A percentile compares a stretch with the other conserved stretches of the same genome.
Evolutionary conservation across 352 stramenopile genomes (phyloP).

Genomic region (Phytophthora sansomeana): DNA sequence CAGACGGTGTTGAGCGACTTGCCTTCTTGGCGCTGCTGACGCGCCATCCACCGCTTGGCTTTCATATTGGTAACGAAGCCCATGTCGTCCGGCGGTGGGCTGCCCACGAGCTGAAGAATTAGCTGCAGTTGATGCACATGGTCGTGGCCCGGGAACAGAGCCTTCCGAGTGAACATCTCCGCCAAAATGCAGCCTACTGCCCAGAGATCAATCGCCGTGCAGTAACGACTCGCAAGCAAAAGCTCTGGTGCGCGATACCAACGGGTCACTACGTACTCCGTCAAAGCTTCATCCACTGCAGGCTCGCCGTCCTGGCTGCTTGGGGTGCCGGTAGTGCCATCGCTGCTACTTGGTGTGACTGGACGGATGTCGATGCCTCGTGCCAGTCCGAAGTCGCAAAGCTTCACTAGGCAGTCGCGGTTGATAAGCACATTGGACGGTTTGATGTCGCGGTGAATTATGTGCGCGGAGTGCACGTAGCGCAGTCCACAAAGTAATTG

Average conservation of each 20-base stretch:
- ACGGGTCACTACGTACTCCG: conserved; percentile 94
- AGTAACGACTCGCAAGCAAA: conserved; percentile 95
- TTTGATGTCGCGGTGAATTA: conserved; percentile 95
- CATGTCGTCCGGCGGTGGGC: conserved; percentile 65
- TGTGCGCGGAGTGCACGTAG: conserved; percentile 89
- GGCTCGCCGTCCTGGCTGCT: conserved; percentile 47
- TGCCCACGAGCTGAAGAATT: conserved; percentile 80
- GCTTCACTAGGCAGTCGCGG: conserved; percentile 88
- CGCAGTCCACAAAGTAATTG: conserved; percentile 81
- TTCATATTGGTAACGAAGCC: conserved; percentile 88
- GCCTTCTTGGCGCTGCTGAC: conserved; percentile 67
- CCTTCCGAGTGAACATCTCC: conserved; percentile 95
- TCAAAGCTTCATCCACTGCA: conserved; percentile 65
- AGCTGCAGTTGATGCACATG: conserved; percentile 92
- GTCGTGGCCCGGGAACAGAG: conserved; percentile 84
- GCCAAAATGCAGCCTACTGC: conserved; percentile 98
- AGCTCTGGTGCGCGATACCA: conserved; percentile 96
- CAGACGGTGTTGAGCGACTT: conserved; percentile 63
- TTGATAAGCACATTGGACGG: conserved; percentile 97
- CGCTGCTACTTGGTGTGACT: conserved; percentile 31
- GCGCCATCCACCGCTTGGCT: conserved; percentile 84
- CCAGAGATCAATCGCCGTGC: conserved; percentile 95
- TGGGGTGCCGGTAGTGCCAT: conserved; percentile 34
- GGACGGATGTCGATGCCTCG: conserved; percentile 66
- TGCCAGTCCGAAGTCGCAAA: conserved; percentile 92